A percentile compares a stretch with the other conserved stretches of the same genome.
Evolutionary conservation across 2,329 filamentous ascomycete genomes (phyloP).

Genomic region (Cladophialophora chaetospira): DNA sequence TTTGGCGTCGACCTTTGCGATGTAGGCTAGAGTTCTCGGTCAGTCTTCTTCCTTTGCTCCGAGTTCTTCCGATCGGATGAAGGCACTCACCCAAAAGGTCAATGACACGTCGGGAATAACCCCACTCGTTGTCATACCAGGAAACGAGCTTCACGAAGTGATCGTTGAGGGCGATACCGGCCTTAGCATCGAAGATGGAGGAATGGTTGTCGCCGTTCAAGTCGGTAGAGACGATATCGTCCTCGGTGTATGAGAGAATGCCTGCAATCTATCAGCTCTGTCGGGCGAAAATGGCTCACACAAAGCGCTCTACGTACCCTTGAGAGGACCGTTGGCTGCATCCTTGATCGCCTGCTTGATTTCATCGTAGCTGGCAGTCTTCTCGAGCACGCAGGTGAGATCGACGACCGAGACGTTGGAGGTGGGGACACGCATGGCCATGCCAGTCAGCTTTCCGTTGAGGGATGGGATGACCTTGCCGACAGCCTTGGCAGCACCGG

Average conservation of each 20-base stretch:
- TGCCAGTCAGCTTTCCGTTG: slow-evolving; percentile 99
- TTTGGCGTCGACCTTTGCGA: slow-evolving; percentile 70
- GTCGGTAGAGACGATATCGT: slow-evolving; percentile 92
- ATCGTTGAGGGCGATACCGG: slow-evolving; percentile 95
- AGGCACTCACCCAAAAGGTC: slow-evolving; percentile 63
- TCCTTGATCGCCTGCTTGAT: slow-evolving; percentile 93
- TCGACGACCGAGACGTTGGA: slow-evolving; percentile 99
- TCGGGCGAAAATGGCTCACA: not conserved
- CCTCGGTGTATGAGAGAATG: slow-evolving; percentile 92
- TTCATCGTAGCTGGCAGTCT: slow-evolving; percentile 71
- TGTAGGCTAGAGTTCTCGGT: slow-evolving; percentile 59
- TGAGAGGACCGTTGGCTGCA: slow-evolving; percentile 78
- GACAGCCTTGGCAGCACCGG: slow-evolving; percentile 99
- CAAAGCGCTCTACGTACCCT: slow-evolving; percentile 62
- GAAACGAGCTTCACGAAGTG: slow-evolving; percentile 98
- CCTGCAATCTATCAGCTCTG: slow-evolving; percentile 53
- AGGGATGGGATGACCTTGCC: slow-evolving; percentile 98
- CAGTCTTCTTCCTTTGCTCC: slow-evolving; percentile 32
- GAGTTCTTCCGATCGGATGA: slow-evolving; percentile 16
- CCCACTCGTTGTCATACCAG: slow-evolving; percentile 99
- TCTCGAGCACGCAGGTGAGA: slow-evolving; percentile 91
- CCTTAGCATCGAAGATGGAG: slow-evolving; percentile 99
- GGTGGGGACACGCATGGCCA: slow-evolving; percentile 99
- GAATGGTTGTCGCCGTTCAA: slow-evolving; percentile 89
- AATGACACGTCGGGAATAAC: slow-evolving; percentile 93